Base-by-base conservation (phyloP, 805 yeast species). In the Saccharomycopsis selenospora region DNA sequence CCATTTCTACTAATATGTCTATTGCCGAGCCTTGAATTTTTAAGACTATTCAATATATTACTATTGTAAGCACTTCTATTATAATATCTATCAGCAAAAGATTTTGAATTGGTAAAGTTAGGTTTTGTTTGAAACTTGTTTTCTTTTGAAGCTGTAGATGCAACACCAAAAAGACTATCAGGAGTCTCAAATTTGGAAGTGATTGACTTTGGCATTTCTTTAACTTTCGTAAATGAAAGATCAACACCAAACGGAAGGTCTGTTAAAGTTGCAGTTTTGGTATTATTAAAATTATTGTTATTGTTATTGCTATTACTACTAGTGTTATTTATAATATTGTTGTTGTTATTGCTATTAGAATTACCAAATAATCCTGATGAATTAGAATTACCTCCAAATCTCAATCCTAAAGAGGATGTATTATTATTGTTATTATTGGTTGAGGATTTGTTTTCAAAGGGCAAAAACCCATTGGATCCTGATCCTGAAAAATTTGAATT, bases 201-300 rank as follows among this genome's bases (percentile, higher is more conserved):
- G 20, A 53, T 45, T 11, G 52, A 38, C 20, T 47, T 36, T 4
- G 56, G 56, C 56, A 53, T 53, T 28, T 49, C 49, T 3, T 27
- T 46, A 20, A 47, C n/a, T 33, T 20, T 45, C 3, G 30, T 40
- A 25, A 40, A 41, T 4, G 45, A 29, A 2, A 53, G 42, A 26
- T 38, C 40, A 17, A 53, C 36, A 23, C 56, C 56, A 50, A 47
- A 53, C n/a, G 56, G 56, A 7, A 51, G 47, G 23, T 43, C 52
- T 25, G 51, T 51, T 14, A 53, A 38, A 2, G 56, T 53, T 13
- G 55, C 55, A 8, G 47, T 26, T 28, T 46, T 46, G 18, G 20
- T 17, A 26, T 7, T 27, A 26, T 36, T 36, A 17, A 11, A 33
- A 20, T 30, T 43, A 18, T 36, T 36, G 29, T 18, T 36, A 36